A percentile compares a stretch with the other conserved stretches of the same genome.
These are phyloP conservation scores for Diversispora epigaea DNA, from an alignment of 192 early-diverging fungal species.

Conservation along the genomic window DNA sequence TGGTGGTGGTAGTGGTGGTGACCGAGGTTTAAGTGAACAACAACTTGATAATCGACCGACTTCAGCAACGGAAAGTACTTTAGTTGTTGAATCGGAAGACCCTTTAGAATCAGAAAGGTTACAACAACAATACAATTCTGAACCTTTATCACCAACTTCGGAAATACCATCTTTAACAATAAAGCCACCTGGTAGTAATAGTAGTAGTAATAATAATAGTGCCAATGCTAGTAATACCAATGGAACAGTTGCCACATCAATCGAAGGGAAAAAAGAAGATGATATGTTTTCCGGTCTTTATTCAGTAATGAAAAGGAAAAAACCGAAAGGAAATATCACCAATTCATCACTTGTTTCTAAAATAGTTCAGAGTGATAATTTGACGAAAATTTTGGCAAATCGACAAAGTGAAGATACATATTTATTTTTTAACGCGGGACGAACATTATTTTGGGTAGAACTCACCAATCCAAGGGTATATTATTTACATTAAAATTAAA, in stretches of 20 bases:
- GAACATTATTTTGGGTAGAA: constrained; percentile 72
- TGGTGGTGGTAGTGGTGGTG: neutral
- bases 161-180: neutral
- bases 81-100: constrained; percentile 39
- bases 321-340: constrained; percentile 65
- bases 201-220: too few species aligned
- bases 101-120: constrained; percentile 36
- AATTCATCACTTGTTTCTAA: constrained; percentile 72
- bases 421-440: constrained; percentile 74
- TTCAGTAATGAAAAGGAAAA: constrained; percentile 41
- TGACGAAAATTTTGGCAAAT: constrained; percentile 61
- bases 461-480: constrained; percentile 61
- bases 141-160: constrained; percentile 7
- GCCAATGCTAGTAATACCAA: constrained; percentile 4
- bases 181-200: constrained; percentile 29
- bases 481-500: neutral
- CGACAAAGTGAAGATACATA: constrained; percentile 61
- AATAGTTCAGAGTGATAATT: constrained; percentile 69
- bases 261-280: constrained; percentile 35
- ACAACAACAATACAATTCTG: constrained; percentile 6
- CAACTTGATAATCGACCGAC: constrained; percentile 32
- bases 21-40: constrained; percentile 31
- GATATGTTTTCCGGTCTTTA: constrained; percentile 38
- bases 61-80: constrained; percentile 36
- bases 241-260: constrained; percentile 31